These are phyloP conservation scores for Meira nashicola DNA, from an alignment of 1,284 basidiomycete genomes.

Conservation along the genomic window DNA sequence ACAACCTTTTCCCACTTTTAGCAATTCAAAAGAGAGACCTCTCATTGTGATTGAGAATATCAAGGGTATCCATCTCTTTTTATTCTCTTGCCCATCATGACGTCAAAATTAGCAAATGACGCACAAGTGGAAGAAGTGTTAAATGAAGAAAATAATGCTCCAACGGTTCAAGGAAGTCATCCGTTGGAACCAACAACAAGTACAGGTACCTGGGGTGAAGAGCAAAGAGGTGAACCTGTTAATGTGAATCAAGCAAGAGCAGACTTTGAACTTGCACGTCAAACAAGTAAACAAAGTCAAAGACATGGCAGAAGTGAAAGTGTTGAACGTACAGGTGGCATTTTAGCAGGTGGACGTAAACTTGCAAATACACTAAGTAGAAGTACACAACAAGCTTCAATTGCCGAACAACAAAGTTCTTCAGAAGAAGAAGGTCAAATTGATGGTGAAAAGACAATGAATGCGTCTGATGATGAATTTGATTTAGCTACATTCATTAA, in stretches of 20 bases:
- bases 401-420: slow-evolving; percentile 1
- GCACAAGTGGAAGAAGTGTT: no score
- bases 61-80: no score
- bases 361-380: slow-evolving; percentile 15
- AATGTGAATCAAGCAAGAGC: slow-evolving; percentile 25
- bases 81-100: no score
- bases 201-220: slow-evolving; percentile 37
- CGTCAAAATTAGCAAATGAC: no score
- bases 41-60: no score
- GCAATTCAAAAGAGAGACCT: no score
- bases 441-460: slow-evolving; percentile 1
- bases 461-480: slow-evolving; percentile 17
- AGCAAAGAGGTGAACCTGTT: slow-evolving; percentile 25
- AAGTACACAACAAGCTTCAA: slow-evolving; percentile 16
- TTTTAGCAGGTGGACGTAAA: slow-evolving; percentile 8
- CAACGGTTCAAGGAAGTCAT: slow-evolving; percentile 1
- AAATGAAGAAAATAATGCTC: no score
- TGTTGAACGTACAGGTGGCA: slow-evolving; percentile 1
- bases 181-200: slow-evolving; percentile 3
- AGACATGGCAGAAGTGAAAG: slow-evolving; percentile 9
- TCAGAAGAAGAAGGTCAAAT: slow-evolving; percentile 2
- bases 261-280: slow-evolving; percentile 28
- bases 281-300: slow-evolving; percentile 7
- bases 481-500: slow-evolving; percentile 35
- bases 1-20: no score